phyloP scores from a whole-genome alignment of 352 stramenopile species.

The Pythium pyrilobum region DNA sequence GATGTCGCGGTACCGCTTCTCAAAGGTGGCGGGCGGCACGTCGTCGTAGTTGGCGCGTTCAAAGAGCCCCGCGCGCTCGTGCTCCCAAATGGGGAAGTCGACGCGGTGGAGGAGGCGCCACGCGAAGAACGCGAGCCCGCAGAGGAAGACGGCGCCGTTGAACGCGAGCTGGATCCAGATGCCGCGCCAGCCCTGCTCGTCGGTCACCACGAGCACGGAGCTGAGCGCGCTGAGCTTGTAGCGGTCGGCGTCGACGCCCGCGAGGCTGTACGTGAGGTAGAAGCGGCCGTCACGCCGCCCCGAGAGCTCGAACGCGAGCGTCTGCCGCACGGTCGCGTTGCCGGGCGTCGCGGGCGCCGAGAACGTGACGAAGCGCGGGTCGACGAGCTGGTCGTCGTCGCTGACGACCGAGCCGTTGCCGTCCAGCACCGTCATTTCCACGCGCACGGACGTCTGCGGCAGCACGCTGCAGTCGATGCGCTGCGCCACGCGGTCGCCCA shows the following conservation, averaged over 20 bases:
- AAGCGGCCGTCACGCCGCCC: slow-evolving; percentile 35
- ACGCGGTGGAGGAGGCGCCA: slow-evolving; percentile 51
- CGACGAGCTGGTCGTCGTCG: slow-evolving; percentile 19
- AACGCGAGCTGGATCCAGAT: slow-evolving; percentile 62
- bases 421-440: slow-evolving; percentile 41
- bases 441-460: slow-evolving; percentile 30
- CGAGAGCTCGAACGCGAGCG: slow-evolving; percentile 38
- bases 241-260: slow-evolving; percentile 21
- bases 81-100: slow-evolving; percentile 58
- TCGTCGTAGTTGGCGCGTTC: slow-evolving; percentile 72
- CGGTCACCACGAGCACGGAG: slow-evolving; percentile 50
- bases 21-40: slow-evolving; percentile 32
- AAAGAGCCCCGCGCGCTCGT: slow-evolving; percentile 54
- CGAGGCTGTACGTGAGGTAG: slow-evolving; percentile 52
- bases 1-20: slow-evolving; percentile 45
- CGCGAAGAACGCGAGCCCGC: slow-evolving; percentile 51
- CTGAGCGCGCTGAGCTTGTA: slow-evolving; percentile 45
- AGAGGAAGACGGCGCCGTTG: slow-evolving; percentile 54
- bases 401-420: slow-evolving; percentile 15
- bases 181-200: slow-evolving; percentile 53
- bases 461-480: slow-evolving; percentile 41
- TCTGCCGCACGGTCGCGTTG: slow-evolving; percentile 23
- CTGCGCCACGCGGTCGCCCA: slow-evolving; percentile 32
- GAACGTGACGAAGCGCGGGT: slow-evolving; percentile 36
- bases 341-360: slow-evolving; percentile 12